Conservation (phyloP, 768 basidiomycete genomes). For the Hydnomerulius pinastri region DNA sequence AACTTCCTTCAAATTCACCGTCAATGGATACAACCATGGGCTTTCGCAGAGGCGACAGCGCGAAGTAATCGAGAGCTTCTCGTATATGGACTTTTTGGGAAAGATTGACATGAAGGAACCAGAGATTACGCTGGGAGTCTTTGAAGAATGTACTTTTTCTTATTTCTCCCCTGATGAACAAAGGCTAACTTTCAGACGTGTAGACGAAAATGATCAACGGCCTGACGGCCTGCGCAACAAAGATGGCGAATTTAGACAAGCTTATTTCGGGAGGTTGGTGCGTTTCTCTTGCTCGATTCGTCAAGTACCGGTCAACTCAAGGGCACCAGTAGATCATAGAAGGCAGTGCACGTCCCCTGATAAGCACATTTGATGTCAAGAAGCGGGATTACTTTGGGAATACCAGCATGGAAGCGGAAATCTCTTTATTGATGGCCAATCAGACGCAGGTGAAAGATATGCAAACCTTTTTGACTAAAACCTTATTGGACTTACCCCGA, state of each 20-base stretch:
- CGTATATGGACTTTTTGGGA: constrained; percentile 82
- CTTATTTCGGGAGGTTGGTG: constrained; percentile 89
- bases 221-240: constrained; percentile 53
- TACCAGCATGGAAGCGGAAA: constrained; percentile 97
- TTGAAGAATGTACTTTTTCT: constrained; percentile 79
- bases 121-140: constrained; percentile 69
- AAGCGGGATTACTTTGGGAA: constrained; percentile 91
- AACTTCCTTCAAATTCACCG: constrained; percentile 80
- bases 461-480: neutral
- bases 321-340: constrained; percentile 47
- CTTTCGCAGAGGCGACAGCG: constrained; percentile 68
- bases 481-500: too few species aligned
- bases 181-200: neutral
- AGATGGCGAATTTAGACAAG: constrained; percentile 67
- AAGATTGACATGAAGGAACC: constrained; percentile 81
- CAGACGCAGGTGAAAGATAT: constrained; percentile 75
- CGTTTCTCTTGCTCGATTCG: constrained; percentile 28
- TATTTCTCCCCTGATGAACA: neutral
- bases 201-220: constrained; percentile 55
- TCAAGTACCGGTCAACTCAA: neutral
- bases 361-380: constrained; percentile 81
- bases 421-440: constrained; percentile 95
- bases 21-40: constrained; percentile 74
- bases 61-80: constrained; percentile 74
- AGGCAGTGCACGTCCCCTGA: constrained; percentile 67